These are phyloP conservation scores for Phytophthora pistaciae DNA, from an alignment of 352 stramenopile species.

Conservation along the genomic window DNA sequence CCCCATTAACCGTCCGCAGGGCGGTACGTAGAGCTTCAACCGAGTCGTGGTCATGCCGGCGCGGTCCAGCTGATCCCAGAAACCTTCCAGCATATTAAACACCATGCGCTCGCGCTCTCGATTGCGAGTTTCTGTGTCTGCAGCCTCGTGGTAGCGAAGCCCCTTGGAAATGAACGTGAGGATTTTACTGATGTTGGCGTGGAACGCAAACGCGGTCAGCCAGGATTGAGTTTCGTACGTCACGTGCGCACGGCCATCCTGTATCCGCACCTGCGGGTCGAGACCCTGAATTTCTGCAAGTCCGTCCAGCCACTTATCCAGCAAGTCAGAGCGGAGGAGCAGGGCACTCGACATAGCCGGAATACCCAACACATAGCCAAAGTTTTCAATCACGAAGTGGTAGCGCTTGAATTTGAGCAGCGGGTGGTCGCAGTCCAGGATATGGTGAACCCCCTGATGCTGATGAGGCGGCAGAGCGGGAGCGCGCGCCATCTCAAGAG, in stretches of 20 bases:
- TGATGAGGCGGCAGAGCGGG: slow-evolving; percentile 32
- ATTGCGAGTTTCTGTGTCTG: slow-evolving; percentile 33
- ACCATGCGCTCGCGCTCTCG: slow-evolving; percentile 67
- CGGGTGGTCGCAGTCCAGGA: slow-evolving; percentile 91
- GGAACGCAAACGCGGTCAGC: slow-evolving; percentile 94
- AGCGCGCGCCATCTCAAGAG: slow-evolving; percentile 73
- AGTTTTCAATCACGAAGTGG: slow-evolving; percentile 93
- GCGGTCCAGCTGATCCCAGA: slow-evolving; percentile 78
- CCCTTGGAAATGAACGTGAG: slow-evolving; percentile 70
- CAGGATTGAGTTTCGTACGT: slow-evolving; percentile 96
- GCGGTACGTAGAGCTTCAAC: slow-evolving; percentile 64
- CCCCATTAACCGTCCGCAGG: slow-evolving; percentile 71
- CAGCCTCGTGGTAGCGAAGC: slow-evolving; percentile 63
- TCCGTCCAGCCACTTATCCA: slow-evolving; percentile 78
- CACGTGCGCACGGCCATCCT: slow-evolving; percentile 89
- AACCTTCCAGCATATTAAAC: slow-evolving; percentile 74
- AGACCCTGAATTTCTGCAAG: slow-evolving; percentile 83
- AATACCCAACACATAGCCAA: slow-evolving; percentile 97
- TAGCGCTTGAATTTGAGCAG: slow-evolving; percentile 95
- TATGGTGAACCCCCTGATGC: slow-evolving; percentile 39
- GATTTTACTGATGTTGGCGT: slow-evolving; percentile 75
- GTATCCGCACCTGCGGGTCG: slow-evolving; percentile 78
- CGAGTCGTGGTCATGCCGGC: slow-evolving; percentile 48
- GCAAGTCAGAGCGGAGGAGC: slow-evolving; percentile 57
- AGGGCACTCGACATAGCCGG: slow-evolving; percentile 74